Conservation (phyloP, 176 grass and related monocot genomes). For the Tillandsia leiboldiana region DNA sequence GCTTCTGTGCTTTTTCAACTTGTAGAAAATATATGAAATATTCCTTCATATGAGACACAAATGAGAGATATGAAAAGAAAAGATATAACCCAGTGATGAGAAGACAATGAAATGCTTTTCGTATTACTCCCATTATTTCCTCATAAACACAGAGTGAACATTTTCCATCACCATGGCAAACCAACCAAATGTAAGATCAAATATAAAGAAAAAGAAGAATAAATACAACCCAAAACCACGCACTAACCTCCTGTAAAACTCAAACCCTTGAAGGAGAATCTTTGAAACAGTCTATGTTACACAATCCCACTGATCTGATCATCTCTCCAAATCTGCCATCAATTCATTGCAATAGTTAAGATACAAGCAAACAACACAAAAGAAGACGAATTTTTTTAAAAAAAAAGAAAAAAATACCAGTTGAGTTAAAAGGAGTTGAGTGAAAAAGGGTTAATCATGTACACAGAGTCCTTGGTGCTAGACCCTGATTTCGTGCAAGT, state of each 20-base stretch:
- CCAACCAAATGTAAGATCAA: conserved; percentile 8
- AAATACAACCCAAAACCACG: conserved; percentile 8
- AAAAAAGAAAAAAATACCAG: background rate
- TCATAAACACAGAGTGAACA: conserved; percentile 5
- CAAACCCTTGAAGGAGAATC: conserved; percentile 31
- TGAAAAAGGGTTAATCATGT: no score
- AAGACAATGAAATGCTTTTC: background rate
- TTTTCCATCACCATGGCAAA: conserved; percentile 3
- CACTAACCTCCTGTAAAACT: conserved; percentile 20
- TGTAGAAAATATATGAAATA: background rate
- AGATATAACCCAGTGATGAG: background rate
- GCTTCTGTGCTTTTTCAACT: no score
- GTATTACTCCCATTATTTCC: conserved; percentile 7
- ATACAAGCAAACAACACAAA: background rate
- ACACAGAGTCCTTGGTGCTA: no score
- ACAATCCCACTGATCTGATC: conserved; percentile 73
- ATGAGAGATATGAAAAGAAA: background rate
- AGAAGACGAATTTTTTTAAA: background rate
- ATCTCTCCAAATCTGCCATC: conserved; percentile 64
- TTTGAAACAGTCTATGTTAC: conserved; percentile 88
- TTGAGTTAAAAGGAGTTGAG: no score
- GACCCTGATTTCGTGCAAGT: no score
- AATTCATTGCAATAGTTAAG: conserved; percentile 13
- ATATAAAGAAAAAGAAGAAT: conserved; percentile 6
- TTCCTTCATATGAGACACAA: background rate